Evolutionary conservation across 1,284 basidiomycete species (phyloP).

Genomic region (Schizophyllum commune): DNA sequence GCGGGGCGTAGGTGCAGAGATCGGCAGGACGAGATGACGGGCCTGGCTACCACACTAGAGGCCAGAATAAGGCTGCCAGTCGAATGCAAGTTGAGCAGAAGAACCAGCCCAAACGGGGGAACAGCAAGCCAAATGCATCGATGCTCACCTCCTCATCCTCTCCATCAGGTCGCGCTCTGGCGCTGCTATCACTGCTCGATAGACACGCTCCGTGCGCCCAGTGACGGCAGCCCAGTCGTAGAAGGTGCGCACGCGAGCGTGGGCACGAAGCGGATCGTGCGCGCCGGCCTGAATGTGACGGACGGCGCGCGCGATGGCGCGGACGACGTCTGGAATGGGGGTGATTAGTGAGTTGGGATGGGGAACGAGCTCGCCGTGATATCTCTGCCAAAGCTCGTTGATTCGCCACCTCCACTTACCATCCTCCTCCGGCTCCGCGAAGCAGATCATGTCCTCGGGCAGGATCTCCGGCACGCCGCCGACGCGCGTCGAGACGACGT

Average conservation of each 20-base stretch:
- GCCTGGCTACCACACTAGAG: too few species aligned
- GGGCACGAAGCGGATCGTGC: constrained; percentile 77
- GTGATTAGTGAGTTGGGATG: constrained; percentile 1
- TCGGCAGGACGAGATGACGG: too few species aligned
- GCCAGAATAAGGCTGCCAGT: too few species aligned
- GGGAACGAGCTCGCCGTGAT: too few species aligned
- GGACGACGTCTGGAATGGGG: constrained; percentile 65
- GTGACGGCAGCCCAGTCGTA: constrained; percentile 89
- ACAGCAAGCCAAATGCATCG: too few species aligned
- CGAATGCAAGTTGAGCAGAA: too few species aligned
- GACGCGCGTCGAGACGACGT: constrained; percentile 91
- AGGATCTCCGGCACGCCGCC: constrained; percentile 96
- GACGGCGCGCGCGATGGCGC: constrained; percentile 79
- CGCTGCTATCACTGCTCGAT: constrained; percentile 57
- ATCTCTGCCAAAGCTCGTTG: too few species aligned
- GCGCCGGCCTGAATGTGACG: constrained; percentile 55
- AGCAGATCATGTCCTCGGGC: constrained; percentile 90
- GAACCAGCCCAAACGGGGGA: too few species aligned
- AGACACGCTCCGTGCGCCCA: constrained; percentile 77
- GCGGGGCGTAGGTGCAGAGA: too few species aligned
- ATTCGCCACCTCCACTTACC: too few species aligned
- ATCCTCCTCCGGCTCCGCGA: constrained; percentile 84
- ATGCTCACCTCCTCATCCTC: constrained; percentile 65
- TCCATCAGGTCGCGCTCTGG: constrained; percentile 60
- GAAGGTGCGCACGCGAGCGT: constrained; percentile 71